Evolutionary conservation across 345 rosid species (phyloP).

Genomic region (Eutrema yunnanense): DNA sequence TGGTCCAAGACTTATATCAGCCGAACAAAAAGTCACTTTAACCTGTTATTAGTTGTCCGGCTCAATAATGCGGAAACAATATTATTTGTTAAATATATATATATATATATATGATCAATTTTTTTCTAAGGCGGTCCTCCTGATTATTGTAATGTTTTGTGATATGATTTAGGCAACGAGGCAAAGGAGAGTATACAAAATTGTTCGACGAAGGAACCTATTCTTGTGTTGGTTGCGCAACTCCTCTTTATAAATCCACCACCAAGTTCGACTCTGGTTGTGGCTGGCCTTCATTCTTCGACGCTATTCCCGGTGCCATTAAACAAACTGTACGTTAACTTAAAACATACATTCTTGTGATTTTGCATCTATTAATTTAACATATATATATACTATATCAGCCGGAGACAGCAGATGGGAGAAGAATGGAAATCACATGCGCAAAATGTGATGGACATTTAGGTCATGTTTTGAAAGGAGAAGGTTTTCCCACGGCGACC

Average conservation of each 20-base stretch:
- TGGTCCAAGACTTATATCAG: too few relatives aligned
- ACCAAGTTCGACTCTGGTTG: slow-evolving; percentile 79
- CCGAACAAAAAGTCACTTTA: too few relatives aligned
- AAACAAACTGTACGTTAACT: slow-evolving; percentile 34
- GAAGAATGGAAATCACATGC: slow-evolving; percentile 69
- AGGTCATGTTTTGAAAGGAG: slow-evolving; percentile 84
- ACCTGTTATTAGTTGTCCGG: too few relatives aligned
- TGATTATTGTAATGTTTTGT: neutral
- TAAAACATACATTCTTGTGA: too few relatives aligned
- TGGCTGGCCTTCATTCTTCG: slow-evolving; percentile 87
- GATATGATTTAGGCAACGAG: slow-evolving; percentile 39
- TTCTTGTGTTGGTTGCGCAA: slow-evolving; percentile 69
- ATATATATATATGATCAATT: too few relatives aligned
- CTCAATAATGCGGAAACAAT: too few relatives aligned
- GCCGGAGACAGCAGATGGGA: slow-evolving; percentile 42
- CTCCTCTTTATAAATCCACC: slow-evolving; percentile 70
- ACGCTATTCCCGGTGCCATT: slow-evolving; percentile 87
- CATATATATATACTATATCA: too few relatives aligned
- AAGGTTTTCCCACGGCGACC: slow-evolving; percentile 66
- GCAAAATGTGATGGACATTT: slow-evolving; percentile 63
- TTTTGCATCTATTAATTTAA: too few relatives aligned
- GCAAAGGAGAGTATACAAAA: slow-evolving; percentile 68
- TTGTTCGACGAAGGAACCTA: slow-evolving; percentile 58
- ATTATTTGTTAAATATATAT: too few relatives aligned
- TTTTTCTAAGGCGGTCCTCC: too few relatives aligned